Base-by-base conservation (phyloP, 2,329 filamentous ascomycete species). In the Trichoderma sp. region DNA sequence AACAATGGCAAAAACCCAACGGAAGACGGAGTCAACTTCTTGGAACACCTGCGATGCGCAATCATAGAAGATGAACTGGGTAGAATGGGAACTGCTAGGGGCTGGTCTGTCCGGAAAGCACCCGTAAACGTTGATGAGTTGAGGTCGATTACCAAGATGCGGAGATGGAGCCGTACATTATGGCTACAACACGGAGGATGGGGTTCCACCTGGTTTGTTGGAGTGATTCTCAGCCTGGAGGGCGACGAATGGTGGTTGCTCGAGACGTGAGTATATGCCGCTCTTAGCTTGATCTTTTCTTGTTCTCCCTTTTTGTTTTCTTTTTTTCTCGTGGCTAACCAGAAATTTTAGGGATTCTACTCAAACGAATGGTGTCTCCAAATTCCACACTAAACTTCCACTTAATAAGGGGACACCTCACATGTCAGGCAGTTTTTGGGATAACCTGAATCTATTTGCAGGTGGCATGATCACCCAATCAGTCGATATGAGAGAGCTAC, bases 221-320 rank as follows among this genome's bases (percentile, higher is more conserved):
- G 91, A 74, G 86, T 92, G 59, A 89, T 90, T 67, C 86, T 94
- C 78, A 90, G 91, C 78, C 85, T 92, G 77, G 86, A 87, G 76
- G 93, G 93, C 68, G 93, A 96, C 78, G 87, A 87, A 73, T 97
- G 93, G 93, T 95, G 91, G 90, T 83, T 95, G 72, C 84, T 93
- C 68, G 87, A 91, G 80, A 80, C 88, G 86, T 90, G 82, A 82
- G 87, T 71, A 23, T 32, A 61, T 47, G 12, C 47, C 5, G 6
- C 13, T n/a, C n/a, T 20, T 5, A 7, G 2, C 4, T 58, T 20
- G 17, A 39, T 9, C 1, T 28, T 20, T 5, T 9, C 34, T n/a
- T 8, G 17, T 28, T 58, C 17, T 39, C 17, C 11, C n/a, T 15
- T 6, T 43, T 62, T 3, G 3, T 43, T 13, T 15, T 7, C 26